Evolutionary conservation across 1,284 basidiomycete genomes (phyloP).

Genomic region (Ganoderma lucidum): DNA sequence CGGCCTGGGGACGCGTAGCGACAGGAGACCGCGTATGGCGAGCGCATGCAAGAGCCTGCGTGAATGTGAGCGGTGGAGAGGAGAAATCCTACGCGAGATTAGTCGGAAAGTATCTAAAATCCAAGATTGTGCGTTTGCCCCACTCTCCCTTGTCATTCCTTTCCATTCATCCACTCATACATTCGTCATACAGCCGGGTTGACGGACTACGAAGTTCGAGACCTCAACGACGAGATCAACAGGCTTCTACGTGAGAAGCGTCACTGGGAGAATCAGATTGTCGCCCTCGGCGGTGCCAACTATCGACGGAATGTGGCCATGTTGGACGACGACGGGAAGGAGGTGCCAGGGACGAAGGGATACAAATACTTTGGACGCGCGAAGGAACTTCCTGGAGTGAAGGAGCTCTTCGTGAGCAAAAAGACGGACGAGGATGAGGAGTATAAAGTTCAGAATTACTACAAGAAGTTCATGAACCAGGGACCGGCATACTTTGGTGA

Average conservation of each 20-base stretch:
- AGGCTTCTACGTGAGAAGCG: constrained; percentile 93
- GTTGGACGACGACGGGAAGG: constrained; percentile 93
- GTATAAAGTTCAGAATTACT: constrained; percentile 78
- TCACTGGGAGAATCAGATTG: constrained; percentile 98
- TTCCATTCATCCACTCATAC: constrained; percentile 13
- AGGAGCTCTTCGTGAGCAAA: constrained; percentile 89
- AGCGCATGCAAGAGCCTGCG: constrained; percentile 89
- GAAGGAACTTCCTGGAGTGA: constrained; percentile 95
- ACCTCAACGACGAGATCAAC: constrained; percentile 99
- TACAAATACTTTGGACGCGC: constrained; percentile 99
- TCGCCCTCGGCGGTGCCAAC: constrained; percentile 95
- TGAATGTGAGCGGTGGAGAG: constrained; percentile 96
- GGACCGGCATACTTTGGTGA: constrained; percentile 94
- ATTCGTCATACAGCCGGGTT: constrained; percentile 71
- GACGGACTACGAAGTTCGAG: constrained; percentile 96
- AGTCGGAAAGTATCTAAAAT: constrained; percentile 98
- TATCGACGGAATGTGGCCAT: constrained; percentile 92
- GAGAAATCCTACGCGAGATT: constrained; percentile 94
- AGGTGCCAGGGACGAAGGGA: constrained; percentile 96
- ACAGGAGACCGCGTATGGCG: constrained; percentile 90
- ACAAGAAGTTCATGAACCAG: constrained; percentile 90
- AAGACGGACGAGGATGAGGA: constrained; percentile 89
- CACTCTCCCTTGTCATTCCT: constrained; percentile 5
- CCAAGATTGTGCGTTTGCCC: constrained; percentile 81
- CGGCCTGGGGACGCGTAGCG: constrained; percentile 83